A percentile compares a stretch with the other conserved stretches of the same genome.
phyloP scores from a whole-genome alignment of 371 early-diverging fungal genomes.

The Parasitella parasitica region DNA sequence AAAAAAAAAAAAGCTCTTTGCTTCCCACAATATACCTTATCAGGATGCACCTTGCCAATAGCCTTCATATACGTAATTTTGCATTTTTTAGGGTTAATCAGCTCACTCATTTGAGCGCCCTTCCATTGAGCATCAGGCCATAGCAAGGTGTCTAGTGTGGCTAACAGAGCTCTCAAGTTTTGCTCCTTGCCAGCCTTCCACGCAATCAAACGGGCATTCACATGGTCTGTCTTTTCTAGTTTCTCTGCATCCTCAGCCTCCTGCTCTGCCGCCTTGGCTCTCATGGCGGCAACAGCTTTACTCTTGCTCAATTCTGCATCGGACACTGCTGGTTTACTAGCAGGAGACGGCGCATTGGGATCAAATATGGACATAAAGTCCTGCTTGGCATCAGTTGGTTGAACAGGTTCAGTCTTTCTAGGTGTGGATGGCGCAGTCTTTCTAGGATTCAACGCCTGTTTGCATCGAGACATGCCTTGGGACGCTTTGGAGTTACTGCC shows the following conservation, averaged over 20 bases:
- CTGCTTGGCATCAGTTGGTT: not conserved
- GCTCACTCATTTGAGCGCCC: slow-evolving; percentile 75
- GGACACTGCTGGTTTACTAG: not conserved
- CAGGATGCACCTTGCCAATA: slow-evolving; percentile 93
- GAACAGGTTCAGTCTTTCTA: not conserved
- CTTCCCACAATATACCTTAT: no score
- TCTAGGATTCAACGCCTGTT: slow-evolving; percentile 19
- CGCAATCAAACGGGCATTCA: slow-evolving; percentile 65
- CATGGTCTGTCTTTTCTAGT: slow-evolving; percentile 70
- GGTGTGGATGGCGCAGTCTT: not conserved
- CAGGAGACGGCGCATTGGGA: not conserved
- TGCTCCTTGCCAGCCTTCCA: slow-evolving; percentile 90
- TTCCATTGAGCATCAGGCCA: slow-evolving; percentile 80
- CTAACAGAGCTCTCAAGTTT: slow-evolving; percentile 87
- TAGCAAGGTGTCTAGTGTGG: slow-evolving; percentile 77
- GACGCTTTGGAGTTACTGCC: slow-evolving; percentile 50
- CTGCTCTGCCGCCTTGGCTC: slow-evolving; percentile 66
- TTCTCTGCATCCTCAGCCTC: slow-evolving; percentile 80
- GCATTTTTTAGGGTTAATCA: slow-evolving; percentile 83
- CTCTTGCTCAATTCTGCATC: slow-evolving; percentile 39
- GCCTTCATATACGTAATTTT: slow-evolving; percentile 94
- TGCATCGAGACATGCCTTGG: slow-evolving; percentile 39
- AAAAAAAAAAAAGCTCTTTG: not conserved
- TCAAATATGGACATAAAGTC: not conserved
- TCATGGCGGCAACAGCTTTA: slow-evolving; percentile 68